Evolutionary conservation across 345 rosid species (phyloP), one percentile per base, ranked within the genome.

Genomic region (Lepidium didymum): DNA sequence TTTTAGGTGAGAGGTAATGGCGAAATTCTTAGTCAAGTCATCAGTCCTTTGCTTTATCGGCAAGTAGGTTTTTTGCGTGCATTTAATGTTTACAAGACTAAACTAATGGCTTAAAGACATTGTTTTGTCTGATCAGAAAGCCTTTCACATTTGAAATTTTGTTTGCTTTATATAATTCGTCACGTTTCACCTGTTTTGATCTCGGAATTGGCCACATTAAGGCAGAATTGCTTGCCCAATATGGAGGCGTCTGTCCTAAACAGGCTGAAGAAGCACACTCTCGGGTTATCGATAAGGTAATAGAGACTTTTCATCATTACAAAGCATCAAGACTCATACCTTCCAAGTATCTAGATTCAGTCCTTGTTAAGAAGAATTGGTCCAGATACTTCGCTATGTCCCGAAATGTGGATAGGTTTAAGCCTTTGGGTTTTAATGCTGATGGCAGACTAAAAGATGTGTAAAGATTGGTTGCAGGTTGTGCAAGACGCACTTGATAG

Each of bases 201-300:
- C 11, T 73, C 3, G 36, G 37, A 25, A 35, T 51, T 52, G 50
- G 42, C 35, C 7, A 56, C 36, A 43, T 81, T 44, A 84, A 93
- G 97, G 96, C 94, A 82, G 89, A 93, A 13, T 56, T 93, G 79
- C 92, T 93, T 42, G 92, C 78, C n/a, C 77, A 58, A 69, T 90
- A 83, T 80, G 98, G 98, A 61, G 98, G 96, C 6, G 98, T 93
- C 44, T 92, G 91, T 74, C 98, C 98, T 25, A 90, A 88, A 79
- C 87, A 85, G 82, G 98, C 98, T 3, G 98, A 87, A 81, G 94
- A 87, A 80, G 97, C 96, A 34, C 98, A 90, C 62, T 77, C 87
- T 3, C 80, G 72, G 70, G 97, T 79, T 45, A 93, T 93, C 81
- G 88, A 90, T 82, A 82, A 76, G 87, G 97, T 90, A 11, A n/a